Evolutionary conservation across 768 basidiomycete species (phyloP).

Genomic region (Leccinum rimulosum): DNA sequence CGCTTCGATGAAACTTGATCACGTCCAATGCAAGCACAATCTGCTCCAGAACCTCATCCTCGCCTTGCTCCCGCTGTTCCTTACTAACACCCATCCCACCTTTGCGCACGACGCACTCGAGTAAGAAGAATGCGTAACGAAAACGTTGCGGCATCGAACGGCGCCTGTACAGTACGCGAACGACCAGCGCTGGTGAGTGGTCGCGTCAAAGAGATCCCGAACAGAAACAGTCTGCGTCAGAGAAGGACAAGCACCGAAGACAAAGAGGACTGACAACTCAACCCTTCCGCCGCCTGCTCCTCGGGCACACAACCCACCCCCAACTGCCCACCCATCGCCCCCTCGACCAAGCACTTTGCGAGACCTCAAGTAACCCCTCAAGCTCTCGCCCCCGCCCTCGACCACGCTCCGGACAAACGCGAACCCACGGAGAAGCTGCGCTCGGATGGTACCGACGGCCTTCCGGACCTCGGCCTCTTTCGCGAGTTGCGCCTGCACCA

Average conservation of each 20-base stretch:
- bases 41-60: slow-evolving; percentile 76
- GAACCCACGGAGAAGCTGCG: slow-evolving; percentile 64
- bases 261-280: slow-evolving; percentile 36
- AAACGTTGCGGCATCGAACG: slow-evolving; percentile 85
- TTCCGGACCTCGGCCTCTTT: slow-evolving; percentile 72
- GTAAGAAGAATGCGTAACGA: slow-evolving; percentile 75
- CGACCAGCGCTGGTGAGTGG: slow-evolving; percentile 55
- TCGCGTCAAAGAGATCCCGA: not conserved
- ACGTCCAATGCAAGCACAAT: slow-evolving; percentile 58
- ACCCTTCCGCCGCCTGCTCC: slow-evolving; percentile 67
- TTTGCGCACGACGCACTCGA: slow-evolving; percentile 61
- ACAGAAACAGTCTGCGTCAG: not conserved
- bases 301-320: slow-evolving; percentile 66
- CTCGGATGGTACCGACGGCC: slow-evolving; percentile 53
- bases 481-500: slow-evolving; percentile 80
- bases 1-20: slow-evolving; percentile 33
- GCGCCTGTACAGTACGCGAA: slow-evolving; percentile 79
- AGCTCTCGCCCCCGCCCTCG: slow-evolving; percentile 35
- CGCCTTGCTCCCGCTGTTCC: slow-evolving; percentile 17
- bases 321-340: slow-evolving; percentile 56
- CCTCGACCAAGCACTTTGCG: slow-evolving; percentile 59
- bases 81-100: slow-evolving; percentile 60
- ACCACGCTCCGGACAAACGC: slow-evolving; percentile 66
- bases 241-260: not conserved
- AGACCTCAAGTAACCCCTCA: slow-evolving; percentile 60